phyloP scores from a whole-genome alignment of 768 basidiomycete genomes.

The Mycena olivaceomarginata region DNA sequence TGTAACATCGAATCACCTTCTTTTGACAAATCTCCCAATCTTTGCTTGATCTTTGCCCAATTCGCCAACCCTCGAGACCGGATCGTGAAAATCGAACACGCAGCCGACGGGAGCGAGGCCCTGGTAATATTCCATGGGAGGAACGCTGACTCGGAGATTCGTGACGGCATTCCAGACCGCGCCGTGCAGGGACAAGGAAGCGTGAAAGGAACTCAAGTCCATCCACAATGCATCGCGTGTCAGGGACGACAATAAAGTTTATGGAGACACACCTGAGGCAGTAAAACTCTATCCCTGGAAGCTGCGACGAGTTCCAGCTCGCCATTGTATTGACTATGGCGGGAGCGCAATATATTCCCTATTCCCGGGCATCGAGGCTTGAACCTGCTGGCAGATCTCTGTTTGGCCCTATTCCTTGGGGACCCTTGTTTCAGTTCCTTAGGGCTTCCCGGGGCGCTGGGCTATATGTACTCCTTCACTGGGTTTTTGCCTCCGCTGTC shows the following conservation, averaged over 20 bases:
- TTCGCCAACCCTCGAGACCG: not conserved
- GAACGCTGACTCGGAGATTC: not conserved
- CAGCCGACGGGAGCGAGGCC: not conserved
- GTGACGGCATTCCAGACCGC: conserved; percentile 16
- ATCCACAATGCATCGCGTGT: not conserved
- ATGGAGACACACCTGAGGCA: not conserved
- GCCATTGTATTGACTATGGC: too few species aligned
- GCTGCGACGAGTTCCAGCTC: not conserved
- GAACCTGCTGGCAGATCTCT: too few species aligned
- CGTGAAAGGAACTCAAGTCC: not conserved
- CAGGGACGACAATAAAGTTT: not conserved
- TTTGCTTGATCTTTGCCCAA: not conserved
- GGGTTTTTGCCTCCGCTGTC: too few species aligned
- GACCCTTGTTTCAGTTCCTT: too few species aligned
- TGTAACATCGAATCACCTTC: not conserved
- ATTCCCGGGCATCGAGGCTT: too few species aligned
- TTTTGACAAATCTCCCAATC: not conserved
- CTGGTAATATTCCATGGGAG: conserved; percentile 3
- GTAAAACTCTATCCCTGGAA: not conserved
- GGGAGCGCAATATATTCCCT: too few species aligned
- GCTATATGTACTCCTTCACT: not conserved
- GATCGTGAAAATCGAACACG: not conserved
- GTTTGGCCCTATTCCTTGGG: too few species aligned
- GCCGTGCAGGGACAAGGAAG: not conserved
- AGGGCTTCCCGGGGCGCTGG: not conserved